Conservation (phyloP, 208 protist genomes). For the Trypanosoma caninum region DNA sequence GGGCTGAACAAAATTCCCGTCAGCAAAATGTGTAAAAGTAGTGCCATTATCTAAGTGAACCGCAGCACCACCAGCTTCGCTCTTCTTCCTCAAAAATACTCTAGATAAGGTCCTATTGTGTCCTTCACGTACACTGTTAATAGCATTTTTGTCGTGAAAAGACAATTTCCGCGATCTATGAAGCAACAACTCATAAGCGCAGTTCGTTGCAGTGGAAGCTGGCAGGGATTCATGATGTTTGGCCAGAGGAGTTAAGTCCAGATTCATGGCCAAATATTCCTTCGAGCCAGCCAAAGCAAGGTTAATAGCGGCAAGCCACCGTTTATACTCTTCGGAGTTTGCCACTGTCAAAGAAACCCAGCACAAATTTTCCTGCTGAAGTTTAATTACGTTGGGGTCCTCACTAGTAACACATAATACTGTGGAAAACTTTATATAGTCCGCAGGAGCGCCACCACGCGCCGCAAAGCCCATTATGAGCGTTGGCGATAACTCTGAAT, state of each 20-base stretch:
- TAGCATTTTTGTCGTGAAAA: no score
- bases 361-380: not conserved
- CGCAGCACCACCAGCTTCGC: no score
- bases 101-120: no score
- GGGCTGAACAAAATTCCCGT: no score
- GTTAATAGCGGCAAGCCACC: conserved; percentile 27
- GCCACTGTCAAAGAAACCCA: conserved; percentile 20
- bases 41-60: no score
- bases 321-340: conserved; percentile 1
- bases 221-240: not conserved
- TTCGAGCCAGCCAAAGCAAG: conserved; percentile 4
- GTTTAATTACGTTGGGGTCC: not conserved
- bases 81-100: no score
- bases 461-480: conserved; percentile 23
- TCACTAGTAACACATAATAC: conserved; percentile 10
- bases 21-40: no score
- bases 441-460: conserved; percentile 18
- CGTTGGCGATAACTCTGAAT: conserved; percentile 31
- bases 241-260: not conserved
- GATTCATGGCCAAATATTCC: not conserved
- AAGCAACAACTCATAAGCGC: not conserved
- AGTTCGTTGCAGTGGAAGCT: not conserved
- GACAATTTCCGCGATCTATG: no score
- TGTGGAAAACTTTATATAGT: conserved; percentile 30
- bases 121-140: no score